A percentile compares a stretch with the other conserved stretches of the same genome.
Evolutionary conservation across 495 filamentous ascomycete genomes (phyloP).

Genomic region (Trichoderma virens): DNA sequence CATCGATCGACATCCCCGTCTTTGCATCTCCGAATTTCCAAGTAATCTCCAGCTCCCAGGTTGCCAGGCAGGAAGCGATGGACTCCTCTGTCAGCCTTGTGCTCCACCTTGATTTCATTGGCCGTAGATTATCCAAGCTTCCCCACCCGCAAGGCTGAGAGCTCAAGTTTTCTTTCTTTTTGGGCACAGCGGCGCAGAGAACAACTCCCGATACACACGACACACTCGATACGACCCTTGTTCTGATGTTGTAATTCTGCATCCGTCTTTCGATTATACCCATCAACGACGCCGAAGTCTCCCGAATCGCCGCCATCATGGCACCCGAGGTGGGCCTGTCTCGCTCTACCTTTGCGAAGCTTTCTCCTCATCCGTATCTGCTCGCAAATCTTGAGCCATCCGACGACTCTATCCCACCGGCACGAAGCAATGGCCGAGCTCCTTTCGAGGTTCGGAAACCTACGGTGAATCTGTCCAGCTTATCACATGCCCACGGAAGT

Average conservation of each 20-base stretch:
- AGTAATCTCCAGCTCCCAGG: not conserved
- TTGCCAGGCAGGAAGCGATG: not conserved
- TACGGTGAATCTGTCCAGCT: conserved; percentile 65
- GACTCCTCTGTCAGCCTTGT: not conserved
- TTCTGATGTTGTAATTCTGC: not conserved
- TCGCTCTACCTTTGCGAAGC: conserved; percentile 75
- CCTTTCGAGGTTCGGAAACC: conserved; percentile 61
- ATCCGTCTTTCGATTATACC: not conserved
- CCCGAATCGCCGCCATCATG: not conserved
- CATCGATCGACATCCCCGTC: not conserved
- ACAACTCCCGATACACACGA: not conserved
- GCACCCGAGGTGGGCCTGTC: conserved; percentile 56
- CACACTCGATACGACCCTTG: not conserved
- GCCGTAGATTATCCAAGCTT: not conserved
- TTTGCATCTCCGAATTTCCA: not conserved
- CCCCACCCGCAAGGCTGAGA: not conserved
- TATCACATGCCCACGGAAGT: conserved; percentile 82
- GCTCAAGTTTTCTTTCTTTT: not conserved
- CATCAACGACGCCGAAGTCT: not conserved
- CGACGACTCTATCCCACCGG: conserved; percentile 41
- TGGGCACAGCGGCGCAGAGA: not conserved
- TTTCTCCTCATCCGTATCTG: conserved; percentile 83
- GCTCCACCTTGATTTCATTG: not conserved
- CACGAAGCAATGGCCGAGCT: conserved; percentile 70
- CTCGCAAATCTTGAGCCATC: conserved; percentile 73